Evolutionary conservation across 805 yeast species (phyloP), one percentile per base, ranked within the genome.

Genomic region (Lipomyces yamanashiensis): DNA sequence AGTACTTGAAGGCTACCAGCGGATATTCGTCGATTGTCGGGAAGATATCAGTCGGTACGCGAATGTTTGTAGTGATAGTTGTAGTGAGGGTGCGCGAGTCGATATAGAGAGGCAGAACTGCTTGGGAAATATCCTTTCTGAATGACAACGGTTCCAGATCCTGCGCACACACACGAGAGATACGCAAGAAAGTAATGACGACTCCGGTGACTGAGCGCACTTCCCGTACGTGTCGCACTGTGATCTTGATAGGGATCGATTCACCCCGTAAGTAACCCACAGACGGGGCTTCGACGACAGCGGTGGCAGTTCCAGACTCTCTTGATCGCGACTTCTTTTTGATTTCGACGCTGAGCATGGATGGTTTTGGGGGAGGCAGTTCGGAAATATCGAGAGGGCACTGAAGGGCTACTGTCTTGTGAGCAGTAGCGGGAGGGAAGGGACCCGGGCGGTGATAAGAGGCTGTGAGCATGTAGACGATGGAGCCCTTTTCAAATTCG

Each of bases 401-500:
- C 4, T 88, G 77, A 12, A 91, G 79, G 52, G 84, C 80, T 37
- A 91, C 78, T 54, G 80, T 74, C 67, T 82, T 84, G 67, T 88
- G 90, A 59, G 90, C 83, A 2, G 66, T 65, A 4, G 63, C 40
- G 8, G 70, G 68, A 1, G 73, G 55, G 47, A 59, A 50, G 44
- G 70, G 67, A 5, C 69, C 70, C 15, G 75, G 70, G 1, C 72
- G 62, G 39, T 67, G 67, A 43, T 72, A 71, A 23, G 69, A 54
- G 1, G 87, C 87, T 54, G 84, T 82, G 51, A 92, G 77, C 39
- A 77, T 75, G 74, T 92, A 92, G 2, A 82, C 74, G 15, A 92
- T 89, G 19, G 90, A 83, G n/a, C 98, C 97, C 70, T 86, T 85
- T 69, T 92, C 97, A 70, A 92, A 92, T 67, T 86, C 87, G 33